These are phyloP conservation scores for Lentinula sp. DNA, from an alignment of 768 basidiomycete species.

Conservation along the genomic window DNA sequence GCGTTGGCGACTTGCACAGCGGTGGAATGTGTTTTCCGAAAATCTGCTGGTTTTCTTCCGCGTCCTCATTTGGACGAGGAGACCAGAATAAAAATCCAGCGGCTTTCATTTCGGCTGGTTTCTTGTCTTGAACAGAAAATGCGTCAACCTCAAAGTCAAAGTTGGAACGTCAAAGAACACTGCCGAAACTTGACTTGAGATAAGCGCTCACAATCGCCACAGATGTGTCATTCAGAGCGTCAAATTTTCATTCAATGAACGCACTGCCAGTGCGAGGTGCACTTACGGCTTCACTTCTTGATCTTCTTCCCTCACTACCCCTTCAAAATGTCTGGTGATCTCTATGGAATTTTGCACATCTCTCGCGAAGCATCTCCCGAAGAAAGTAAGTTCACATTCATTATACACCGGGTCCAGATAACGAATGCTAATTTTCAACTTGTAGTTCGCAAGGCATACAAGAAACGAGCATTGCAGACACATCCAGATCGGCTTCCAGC, in stretches of 20 bases:
- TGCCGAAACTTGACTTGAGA: background rate
- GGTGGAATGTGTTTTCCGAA: too few species aligned
- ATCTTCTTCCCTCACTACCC: conserved; percentile 7
- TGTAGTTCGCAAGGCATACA: conserved; percentile 76
- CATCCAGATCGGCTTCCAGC: conserved; percentile 70
- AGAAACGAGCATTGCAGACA: conserved; percentile 61
- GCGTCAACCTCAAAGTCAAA: too few species aligned
- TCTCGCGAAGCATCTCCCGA: conserved; percentile 49
- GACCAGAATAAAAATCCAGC: too few species aligned
- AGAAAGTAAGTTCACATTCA: conserved; percentile 45
- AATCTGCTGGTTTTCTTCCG: too few species aligned
- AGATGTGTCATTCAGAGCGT: background rate
- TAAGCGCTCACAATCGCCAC: background rate
- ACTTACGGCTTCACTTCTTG: conserved; percentile 4
- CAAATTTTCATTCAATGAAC: background rate
- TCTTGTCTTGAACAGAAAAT: too few species aligned
- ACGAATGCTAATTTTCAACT: background rate
- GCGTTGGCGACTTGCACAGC: too few species aligned
- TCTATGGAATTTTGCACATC: conserved; percentile 63
- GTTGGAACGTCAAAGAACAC: background rate
- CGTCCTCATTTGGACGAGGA: too few species aligned
- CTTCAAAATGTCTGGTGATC: conserved; percentile 41
- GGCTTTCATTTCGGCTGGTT: too few species aligned
- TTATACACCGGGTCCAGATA: background rate
- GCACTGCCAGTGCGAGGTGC: background rate